phyloP scores from a whole-genome alignment of 306 rosid species.

The Pyrus communis region DNA sequence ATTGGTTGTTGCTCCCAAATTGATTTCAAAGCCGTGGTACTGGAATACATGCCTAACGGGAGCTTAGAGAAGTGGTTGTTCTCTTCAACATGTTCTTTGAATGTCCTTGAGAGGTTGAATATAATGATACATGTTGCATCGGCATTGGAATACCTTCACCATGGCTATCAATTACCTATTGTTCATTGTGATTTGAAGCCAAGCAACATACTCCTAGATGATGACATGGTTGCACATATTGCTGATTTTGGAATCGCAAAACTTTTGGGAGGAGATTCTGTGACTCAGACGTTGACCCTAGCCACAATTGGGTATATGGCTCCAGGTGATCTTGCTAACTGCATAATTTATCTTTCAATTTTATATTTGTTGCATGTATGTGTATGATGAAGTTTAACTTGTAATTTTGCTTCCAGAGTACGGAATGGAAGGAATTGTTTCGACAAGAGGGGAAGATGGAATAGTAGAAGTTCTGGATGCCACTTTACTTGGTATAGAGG shows the following conservation, averaged over 20 bases:
- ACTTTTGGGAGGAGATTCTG: conserved; percentile 23
- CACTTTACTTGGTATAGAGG: not conserved
- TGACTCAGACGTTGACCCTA: conserved; percentile 16
- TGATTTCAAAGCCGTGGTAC: conserved; percentile 17
- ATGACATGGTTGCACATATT: conserved; percentile 28
- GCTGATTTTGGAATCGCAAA: conserved; percentile 30
- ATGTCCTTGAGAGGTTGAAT: conserved; percentile 5
- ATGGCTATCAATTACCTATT: conserved; percentile 22
- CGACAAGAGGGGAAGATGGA: conserved; percentile 18
- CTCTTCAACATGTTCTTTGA: not conserved
- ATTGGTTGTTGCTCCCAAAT: not conserved
- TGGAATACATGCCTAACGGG: not conserved
- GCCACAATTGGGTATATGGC: conserved; percentile 46
- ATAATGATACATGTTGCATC: conserved; percentile 18
- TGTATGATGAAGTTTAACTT: not conserved
- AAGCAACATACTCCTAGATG: conserved; percentile 27
- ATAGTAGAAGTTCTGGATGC: not conserved
- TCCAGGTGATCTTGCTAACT: conserved; percentile 20
- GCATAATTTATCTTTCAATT: not conserved
- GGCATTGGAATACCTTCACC: conserved; percentile 36
- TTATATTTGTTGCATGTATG: not conserved
- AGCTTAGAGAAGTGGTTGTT: conserved; percentile 3
- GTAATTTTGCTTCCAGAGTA: not conserved
- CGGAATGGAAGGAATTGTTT: conserved; percentile 30
- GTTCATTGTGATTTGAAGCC: conserved; percentile 47